These are phyloP conservation scores for Coniella vitis DNA, from an alignment of 2,329 filamentous ascomycete species.

Conservation along the genomic window DNA sequence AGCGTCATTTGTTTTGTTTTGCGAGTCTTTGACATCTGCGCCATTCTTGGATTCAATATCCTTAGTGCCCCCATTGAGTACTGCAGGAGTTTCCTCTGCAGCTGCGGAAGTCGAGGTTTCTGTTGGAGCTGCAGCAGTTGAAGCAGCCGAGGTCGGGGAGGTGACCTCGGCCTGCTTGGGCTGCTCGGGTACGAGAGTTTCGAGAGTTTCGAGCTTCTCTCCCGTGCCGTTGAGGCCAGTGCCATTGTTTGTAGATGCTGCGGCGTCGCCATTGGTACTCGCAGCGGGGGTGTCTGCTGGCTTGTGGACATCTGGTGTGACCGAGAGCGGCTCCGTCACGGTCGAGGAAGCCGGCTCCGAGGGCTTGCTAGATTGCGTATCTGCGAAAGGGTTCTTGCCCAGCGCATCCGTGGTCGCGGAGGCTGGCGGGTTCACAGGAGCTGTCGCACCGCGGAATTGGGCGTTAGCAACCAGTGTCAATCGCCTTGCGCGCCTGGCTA, in stretches of 20 bases:
- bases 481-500: slow-evolving; percentile 1
- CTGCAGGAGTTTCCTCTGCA: neutral
- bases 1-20: neutral
- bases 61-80: neutral
- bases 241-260: slow-evolving; percentile 1
- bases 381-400: slow-evolving; percentile 7
- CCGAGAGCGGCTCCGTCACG: slow-evolving; percentile 2
- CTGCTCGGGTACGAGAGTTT: slow-evolving; percentile 8
- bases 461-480: slow-evolving; percentile 7
- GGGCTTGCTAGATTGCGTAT: slow-evolving; percentile 1
- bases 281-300: slow-evolving; percentile 2
- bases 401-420: slow-evolving; percentile 6
- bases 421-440: slow-evolving; percentile 2
- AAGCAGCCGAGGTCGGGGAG: slow-evolving; percentile 1
- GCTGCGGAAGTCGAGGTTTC: neutral
- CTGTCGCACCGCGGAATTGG: slow-evolving; percentile 3
- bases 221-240: slow-evolving; percentile 7
- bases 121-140: neutral
- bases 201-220: slow-evolving; percentile 6
- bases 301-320: slow-evolving; percentile 9
- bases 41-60: neutral
- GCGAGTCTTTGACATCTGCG: neutral
- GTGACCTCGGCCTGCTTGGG: slow-evolving; percentile 7
- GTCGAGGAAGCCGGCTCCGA: slow-evolving; percentile 1
- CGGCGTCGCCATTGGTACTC: slow-evolving; percentile 3